Percentiles rank a stretch among this genome's conserved stretches.
Conservation (phyloP, 208 protist species). For the Acanthamoeba castellanii region DNA sequence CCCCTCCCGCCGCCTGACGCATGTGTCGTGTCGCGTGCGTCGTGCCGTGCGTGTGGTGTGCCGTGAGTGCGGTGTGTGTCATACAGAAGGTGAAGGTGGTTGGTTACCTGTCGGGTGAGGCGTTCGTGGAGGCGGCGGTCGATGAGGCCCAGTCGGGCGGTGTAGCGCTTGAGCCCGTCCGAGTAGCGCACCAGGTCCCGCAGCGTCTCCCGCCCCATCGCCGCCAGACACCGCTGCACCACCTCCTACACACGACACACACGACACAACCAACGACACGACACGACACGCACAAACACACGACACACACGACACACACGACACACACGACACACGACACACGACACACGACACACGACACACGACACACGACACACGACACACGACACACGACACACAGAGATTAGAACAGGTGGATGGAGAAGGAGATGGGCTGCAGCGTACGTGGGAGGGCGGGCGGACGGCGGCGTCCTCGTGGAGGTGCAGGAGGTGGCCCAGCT, state of each 20-base stretch:
- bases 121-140: not conserved
- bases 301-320: too few species aligned
- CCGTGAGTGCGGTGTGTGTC: too few species aligned
- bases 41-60: too few species aligned
- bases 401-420: too few species aligned
- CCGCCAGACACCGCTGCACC: not conserved
- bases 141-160: not conserved
- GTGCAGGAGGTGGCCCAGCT: not conserved
- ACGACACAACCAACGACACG: too few species aligned
- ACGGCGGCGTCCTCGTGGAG: constrained; percentile 2
- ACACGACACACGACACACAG: too few species aligned
- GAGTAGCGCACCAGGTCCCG: not conserved
- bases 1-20: not conserved
- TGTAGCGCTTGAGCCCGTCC: not conserved
- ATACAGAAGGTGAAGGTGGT: too few species aligned
- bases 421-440: not conserved
- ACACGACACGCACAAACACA: too few species aligned
- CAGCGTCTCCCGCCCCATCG: not conserved
- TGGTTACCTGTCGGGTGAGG: not conserved
- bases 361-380: too few species aligned
- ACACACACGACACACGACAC: too few species aligned
- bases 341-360: too few species aligned
- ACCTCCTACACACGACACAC: not conserved
- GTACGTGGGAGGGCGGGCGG: not conserved
- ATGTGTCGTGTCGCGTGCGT: too few species aligned